Percentiles rank a stretch among this genome's conserved stretches.
Conservation (phyloP, 2,329 filamentous ascomycete species). For the Arthrinium phaeospermum region DNA sequence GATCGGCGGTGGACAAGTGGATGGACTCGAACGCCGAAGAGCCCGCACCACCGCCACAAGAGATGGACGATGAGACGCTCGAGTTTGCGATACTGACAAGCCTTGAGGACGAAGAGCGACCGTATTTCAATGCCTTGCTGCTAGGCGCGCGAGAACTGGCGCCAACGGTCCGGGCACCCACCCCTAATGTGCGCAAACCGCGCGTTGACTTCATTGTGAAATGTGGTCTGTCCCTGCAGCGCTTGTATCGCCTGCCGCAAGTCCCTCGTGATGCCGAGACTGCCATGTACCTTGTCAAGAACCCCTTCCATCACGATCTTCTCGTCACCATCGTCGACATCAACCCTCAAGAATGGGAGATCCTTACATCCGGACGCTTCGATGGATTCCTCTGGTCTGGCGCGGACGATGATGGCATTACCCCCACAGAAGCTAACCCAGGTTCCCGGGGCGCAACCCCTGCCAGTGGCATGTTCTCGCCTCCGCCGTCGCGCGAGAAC, state of each 20-base stretch:
- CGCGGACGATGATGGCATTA: conserved; percentile 66
- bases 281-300: conserved; percentile 83
- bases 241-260: conserved; percentile 77
- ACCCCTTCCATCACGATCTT: conserved; percentile 82
- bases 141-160: conserved; percentile 64
- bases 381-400: conserved; percentile 96
- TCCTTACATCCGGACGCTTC: conserved; percentile 90
- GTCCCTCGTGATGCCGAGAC: conserved; percentile 84
- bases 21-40: conserved; percentile 79
- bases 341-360: conserved; percentile 94
- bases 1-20: conserved; percentile 90
- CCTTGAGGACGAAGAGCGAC: conserved; percentile 75
- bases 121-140: conserved; percentile 82
- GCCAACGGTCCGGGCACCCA: conserved; percentile 67
- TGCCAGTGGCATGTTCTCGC: conserved; percentile 51
- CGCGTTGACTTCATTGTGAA: conserved; percentile 78
- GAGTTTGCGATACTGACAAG: conserved; percentile 93
- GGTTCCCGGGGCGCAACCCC: conserved; percentile 61
- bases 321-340: conserved; percentile 88
- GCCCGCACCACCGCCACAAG: conserved; percentile 77
- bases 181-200: conserved; percentile 63
- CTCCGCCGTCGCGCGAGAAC: conserved; percentile 45
- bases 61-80: conserved; percentile 92
- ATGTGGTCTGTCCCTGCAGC: conserved; percentile 79
- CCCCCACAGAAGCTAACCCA: conserved; percentile 48